A percentile compares a stretch with the other conserved stretches of the same genome.
Conservation (phyloP, 495 filamentous ascomycete species). For the Penicillium longicatenatum region DNA sequence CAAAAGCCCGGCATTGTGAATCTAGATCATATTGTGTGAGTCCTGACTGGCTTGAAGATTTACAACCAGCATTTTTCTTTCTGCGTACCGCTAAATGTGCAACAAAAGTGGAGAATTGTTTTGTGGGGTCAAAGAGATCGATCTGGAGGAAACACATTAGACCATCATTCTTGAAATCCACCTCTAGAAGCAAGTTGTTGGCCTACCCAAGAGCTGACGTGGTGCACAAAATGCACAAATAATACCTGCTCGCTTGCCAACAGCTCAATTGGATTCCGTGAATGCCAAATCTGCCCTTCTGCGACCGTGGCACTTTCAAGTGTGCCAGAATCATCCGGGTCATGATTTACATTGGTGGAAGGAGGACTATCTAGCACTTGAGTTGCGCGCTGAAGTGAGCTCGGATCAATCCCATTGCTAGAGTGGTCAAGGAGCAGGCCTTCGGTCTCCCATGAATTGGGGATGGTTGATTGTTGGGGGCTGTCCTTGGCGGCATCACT, state of each 20-base stretch:
- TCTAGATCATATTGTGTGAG: background rate
- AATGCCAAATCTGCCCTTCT: conserved; percentile 22
- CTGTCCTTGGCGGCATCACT: conserved; percentile 16
- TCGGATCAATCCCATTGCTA: background rate
- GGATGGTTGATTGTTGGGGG: conserved; percentile 4
- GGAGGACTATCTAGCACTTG: conserved; percentile 19
- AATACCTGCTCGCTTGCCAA: conserved; percentile 6
- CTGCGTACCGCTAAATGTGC: background rate
- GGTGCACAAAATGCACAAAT: conserved; percentile 23
- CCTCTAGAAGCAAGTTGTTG: background rate
- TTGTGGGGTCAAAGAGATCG: conserved; percentile 4
- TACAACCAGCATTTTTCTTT: background rate
- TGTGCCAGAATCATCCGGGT: background rate
- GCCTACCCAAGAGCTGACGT: conserved; percentile 24
- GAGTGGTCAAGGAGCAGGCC: conserved; percentile 10
- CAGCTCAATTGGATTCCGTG: conserved; percentile 20
- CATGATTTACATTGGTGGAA: conserved; percentile 3
- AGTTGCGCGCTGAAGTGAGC: conserved; percentile 22
- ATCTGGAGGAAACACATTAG: background rate
- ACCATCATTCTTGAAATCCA: too few species aligned
- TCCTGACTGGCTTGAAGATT: background rate
- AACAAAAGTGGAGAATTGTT: conserved; percentile 1
- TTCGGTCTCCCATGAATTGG: conserved; percentile 1
- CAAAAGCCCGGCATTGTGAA: conserved; percentile 22
- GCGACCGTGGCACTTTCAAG: background rate